These are phyloP conservation scores for Coniochaeta pulveracea DNA, from an alignment of 2,329 filamentous ascomycete genomes.

Conservation along the genomic window DNA sequence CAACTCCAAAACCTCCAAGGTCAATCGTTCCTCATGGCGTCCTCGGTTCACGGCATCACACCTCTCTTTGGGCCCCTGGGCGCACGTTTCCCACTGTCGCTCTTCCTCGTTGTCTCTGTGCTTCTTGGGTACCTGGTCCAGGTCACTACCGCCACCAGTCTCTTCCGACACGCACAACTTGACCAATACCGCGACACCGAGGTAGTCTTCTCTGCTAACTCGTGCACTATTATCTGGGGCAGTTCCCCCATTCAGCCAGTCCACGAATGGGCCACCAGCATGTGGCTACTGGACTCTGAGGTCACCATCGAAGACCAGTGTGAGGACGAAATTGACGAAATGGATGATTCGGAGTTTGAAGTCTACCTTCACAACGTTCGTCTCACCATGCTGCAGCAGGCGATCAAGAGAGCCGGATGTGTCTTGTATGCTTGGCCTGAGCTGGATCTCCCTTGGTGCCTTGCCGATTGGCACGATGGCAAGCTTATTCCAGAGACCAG, in stretches of 20 bases:
- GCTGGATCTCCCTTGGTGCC: slow-evolving; percentile 5
- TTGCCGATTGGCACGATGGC: slow-evolving; percentile 5
- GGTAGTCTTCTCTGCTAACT: background rate
- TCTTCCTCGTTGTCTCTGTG: background rate
- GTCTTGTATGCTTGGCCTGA: slow-evolving; percentile 2
- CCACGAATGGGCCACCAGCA: background rate
- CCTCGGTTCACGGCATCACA: no score
- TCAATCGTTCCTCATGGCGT: no score
- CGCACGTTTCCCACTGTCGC: background rate
- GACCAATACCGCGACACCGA: no score
- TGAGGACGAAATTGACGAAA: background rate
- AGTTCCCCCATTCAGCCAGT: background rate
- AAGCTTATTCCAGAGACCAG: background rate
- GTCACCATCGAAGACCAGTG: background rate
- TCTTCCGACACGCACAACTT: background rate
- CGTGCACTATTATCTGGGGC: slow-evolving; percentile 2
- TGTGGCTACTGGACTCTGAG: background rate
- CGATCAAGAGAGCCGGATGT: background rate
- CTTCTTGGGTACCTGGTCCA: background rate
- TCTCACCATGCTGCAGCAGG: background rate
- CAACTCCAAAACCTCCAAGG: no score
- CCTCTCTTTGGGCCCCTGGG: no score
- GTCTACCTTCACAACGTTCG: background rate
- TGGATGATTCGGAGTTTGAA: background rate
- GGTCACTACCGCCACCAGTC: background rate